Evolutionary conservation across 164 flowering plant genomes (phyloP).

Genomic region (Warburgia ugandensis): DNA sequence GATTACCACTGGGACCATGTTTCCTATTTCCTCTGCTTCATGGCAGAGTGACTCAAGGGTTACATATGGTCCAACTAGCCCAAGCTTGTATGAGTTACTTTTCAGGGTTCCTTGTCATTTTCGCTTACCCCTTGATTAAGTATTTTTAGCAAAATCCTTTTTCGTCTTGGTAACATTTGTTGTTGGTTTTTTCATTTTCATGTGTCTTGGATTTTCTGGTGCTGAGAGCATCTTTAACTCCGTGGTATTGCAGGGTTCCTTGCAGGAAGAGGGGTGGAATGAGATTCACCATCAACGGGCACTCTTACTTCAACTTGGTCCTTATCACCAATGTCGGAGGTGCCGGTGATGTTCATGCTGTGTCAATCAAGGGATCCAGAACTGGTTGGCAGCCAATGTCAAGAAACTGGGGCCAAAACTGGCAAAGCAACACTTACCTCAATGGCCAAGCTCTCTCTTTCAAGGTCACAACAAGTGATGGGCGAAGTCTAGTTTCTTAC

Average conservation of each 20-base stretch:
- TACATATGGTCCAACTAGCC: too few species aligned
- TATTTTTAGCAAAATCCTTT: too few species aligned
- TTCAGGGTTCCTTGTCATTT: too few species aligned
- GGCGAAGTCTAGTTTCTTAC: constrained; percentile 36
- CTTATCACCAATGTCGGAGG: constrained; percentile 80
- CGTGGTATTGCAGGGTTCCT: constrained; percentile 50
- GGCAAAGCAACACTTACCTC: constrained; percentile 66
- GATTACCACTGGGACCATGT: too few species aligned
- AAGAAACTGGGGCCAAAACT: constrained; percentile 88
- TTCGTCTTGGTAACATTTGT: too few species aligned
- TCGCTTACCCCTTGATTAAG: too few species aligned
- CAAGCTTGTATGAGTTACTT: too few species aligned
- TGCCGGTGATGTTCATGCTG: constrained; percentile 64
- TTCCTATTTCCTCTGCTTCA: too few species aligned
- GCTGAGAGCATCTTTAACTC: too few species aligned
- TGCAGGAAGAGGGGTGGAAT: constrained; percentile 74
- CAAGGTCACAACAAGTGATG: constrained; percentile 67
- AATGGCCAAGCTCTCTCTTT: constrained; percentile 70
- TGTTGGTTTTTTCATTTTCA: too few species aligned
- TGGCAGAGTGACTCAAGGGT: too few species aligned
- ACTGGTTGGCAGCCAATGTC: constrained; percentile 73
- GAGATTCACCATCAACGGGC: constrained; percentile 70
- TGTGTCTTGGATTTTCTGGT: neutral
- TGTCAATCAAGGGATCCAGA: constrained; percentile 58
- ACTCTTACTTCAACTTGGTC: constrained; percentile 71